Evolutionary conservation across 306 rosid genomes (phyloP), one percentile per base, ranked within the genome.

Genomic region (Parietaria judaica): DNA sequence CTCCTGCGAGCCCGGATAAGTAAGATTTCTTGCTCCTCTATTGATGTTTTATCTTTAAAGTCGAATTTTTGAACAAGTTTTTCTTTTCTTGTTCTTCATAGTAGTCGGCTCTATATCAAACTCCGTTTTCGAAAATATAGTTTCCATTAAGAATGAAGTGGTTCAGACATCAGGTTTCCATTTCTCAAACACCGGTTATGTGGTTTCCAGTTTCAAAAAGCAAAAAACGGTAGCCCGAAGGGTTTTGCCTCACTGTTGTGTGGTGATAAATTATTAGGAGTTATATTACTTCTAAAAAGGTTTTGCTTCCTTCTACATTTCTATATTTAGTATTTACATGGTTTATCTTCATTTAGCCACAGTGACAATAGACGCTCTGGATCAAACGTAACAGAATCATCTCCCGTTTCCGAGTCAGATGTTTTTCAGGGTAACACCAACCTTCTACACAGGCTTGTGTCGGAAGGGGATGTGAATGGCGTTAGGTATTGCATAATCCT

Each of bases 1-100:
- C 95, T 72, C 92, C 94, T 39, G 94, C 90, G 70, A 92, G 88
- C 83, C 96, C 95, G 47, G 99, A 88, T 70, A 92, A 80, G 99
- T 92, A 82, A 82, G 95, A 72, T 43, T 69, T 61, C 57, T 56
- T 39, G 55, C 59, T 76, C 6, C 10, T 48, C n/a, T 70, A 55
- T 50, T 72, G 58, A 58, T 36, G 45, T 48, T 59, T 76, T 56
- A 31, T 56, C 69, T 38, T 55, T 12, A 36, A 46, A 46, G 50
- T 46, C 13, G 8, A 46, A 7, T 13, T 7, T 8, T 1, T 46
- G 50, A 46, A 7, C 50, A 46, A 46, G 8, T 46, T 13, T 13
- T 46, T 46, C 1, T 46, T 8, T 13, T 46, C 8, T 8, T 46
- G 13, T 46, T 13, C 50, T 46, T 46, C 13, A 46, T 46, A 46